Evolutionary conservation across 345 rosid species (phyloP).

Genomic region (Passiflora organensis): DNA sequence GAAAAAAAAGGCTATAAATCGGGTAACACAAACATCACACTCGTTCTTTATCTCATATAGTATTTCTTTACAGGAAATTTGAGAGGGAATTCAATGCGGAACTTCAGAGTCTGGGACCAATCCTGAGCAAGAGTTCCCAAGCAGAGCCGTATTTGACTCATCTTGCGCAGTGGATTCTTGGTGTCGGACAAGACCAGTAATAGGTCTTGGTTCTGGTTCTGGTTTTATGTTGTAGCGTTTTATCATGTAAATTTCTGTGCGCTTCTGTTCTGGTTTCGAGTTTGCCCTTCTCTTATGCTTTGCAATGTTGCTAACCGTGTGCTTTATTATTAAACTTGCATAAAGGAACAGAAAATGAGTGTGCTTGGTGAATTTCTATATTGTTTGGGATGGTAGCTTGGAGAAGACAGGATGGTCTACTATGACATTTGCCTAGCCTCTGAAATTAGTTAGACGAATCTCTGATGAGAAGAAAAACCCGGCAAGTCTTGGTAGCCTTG

Average conservation of each 20-base stretch:
- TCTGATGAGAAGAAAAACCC: too few relatives aligned
- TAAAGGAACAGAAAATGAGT: too few relatives aligned
- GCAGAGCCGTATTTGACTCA: constrained; percentile 93
- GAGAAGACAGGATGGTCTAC: too few relatives aligned
- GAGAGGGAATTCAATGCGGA: constrained; percentile 81
- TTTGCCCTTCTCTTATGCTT: too few relatives aligned
- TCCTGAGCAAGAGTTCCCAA: constrained; percentile 73
- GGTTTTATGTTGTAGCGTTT: not conserved
- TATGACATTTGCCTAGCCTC: too few relatives aligned
- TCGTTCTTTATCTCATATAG: not conserved
- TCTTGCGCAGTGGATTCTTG: constrained; percentile 93
- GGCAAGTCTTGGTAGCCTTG: too few relatives aligned
- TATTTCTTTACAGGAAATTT: constrained; percentile 52
- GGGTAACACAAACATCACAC: not conserved
- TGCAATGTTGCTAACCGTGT: too few relatives aligned
- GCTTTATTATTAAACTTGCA: too few relatives aligned
- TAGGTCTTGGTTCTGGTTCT: not conserved
- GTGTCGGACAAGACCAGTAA: constrained; percentile 50
- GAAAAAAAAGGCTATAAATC: constrained; percentile 3
- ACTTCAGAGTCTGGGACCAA: constrained; percentile 79
- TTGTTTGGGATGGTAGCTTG: too few relatives aligned
- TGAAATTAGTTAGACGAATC: too few relatives aligned
- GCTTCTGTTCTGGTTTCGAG: not conserved
- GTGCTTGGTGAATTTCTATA: too few relatives aligned
- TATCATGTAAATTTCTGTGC: not conserved